Evolutionary conservation across 352 stramenopile species (phyloP), one percentile per base, ranked within the genome.

Genomic region (Pythium sp.): DNA sequence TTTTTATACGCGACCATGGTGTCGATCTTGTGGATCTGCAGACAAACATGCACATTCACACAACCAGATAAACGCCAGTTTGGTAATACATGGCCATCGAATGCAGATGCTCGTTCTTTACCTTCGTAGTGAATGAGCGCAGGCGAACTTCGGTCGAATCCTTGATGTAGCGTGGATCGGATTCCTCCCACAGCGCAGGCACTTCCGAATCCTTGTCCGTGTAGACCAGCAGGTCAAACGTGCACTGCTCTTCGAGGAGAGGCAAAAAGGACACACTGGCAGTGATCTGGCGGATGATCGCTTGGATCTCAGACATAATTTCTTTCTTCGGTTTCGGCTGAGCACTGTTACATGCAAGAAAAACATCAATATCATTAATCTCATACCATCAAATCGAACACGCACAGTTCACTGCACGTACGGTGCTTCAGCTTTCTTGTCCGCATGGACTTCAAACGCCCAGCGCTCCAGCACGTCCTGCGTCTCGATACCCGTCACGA

Each of bases 281-380:
- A 24, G 98, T 99, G 75, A 99, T 99, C 85, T 99, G 98, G 26
- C 98, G 93, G 75, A 99, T 99, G 69, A 99, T 99, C 8, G 97
- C 96, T 78, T 99, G 97, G 65, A 99, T 99, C 74, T 99, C 97
- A 30, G 93, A 84, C 82, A 98, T 98, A 76, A 99, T 99, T 66
- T 99, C 93, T 69, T 98, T 98, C 46, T 87, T 74, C 6, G 87
- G 71, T 69, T 97, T 98, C 18, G 70, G 80, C 34, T 67, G 64
- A 47, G 74, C 53, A 54, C 76, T 86, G 18, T 5, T 3, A 63
- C 26, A 62, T 7, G 47, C 22, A 11, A 22, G 14, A 22, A 36
- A 59, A 2, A 3, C 18, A 24, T 24, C 43, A 24, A 9, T 15
- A 62, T 24, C 12, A 9, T 55, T 38, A 36, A 30, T 20, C 41